Conservation (phyloP, 129 eudicot genomes). For the Arctium minus region DNA sequence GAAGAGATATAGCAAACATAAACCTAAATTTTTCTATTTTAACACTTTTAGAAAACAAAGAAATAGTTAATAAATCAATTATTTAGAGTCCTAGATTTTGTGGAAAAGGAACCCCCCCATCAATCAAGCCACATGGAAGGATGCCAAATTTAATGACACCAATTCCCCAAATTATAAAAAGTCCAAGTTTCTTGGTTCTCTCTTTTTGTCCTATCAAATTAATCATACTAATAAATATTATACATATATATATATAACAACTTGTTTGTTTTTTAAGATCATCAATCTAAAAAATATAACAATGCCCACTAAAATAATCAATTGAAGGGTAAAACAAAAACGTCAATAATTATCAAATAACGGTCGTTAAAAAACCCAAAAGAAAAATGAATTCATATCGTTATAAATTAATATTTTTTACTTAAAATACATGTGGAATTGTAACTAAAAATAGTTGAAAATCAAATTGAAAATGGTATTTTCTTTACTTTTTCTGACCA, state of each 20-base stretch:
- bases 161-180: neutral
- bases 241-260: neutral
- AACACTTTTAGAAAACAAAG: no score
- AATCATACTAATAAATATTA: neutral
- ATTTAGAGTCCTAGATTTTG: neutral
- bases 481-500: neutral
- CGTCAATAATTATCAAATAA: neutral
- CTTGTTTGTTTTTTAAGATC: neutral
- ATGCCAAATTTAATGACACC: slow-evolving; percentile 1
- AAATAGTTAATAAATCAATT: neutral
- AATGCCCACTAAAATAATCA: neutral
- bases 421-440: neutral
- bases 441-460: neutral
- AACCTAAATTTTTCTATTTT: no score
- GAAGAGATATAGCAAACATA: no score
- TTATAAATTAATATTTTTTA: no score
- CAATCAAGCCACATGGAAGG: slow-evolving; percentile 10
- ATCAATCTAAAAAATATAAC: neutral
- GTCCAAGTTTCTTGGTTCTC: neutral
- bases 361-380: neutral
- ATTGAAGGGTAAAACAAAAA: no score
- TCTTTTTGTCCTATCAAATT: neutral
- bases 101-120: neutral
- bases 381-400: no score
- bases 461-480: neutral